Evolutionary conservation across 768 basidiomycete genomes (phyloP).

Genomic region (Leucosporidium yakuticum): DNA sequence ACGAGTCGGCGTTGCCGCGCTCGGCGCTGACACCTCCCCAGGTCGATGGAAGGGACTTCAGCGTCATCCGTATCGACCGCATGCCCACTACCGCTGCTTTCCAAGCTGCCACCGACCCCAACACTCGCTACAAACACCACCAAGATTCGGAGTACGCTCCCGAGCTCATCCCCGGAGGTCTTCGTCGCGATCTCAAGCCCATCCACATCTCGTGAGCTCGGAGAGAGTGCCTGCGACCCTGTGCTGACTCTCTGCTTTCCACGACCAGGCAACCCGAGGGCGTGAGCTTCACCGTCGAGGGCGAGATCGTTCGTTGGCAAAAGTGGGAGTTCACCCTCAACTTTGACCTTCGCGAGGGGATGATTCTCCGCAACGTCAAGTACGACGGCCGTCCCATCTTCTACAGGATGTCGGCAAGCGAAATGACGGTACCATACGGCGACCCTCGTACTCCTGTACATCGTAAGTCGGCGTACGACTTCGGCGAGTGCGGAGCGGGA

Average conservation of each 20-base stretch:
- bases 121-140: not conserved
- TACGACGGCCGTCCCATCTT: constrained; percentile 39
- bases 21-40: too few relatives aligned
- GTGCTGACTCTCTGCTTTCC: too few relatives aligned
- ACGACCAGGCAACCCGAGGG: constrained; percentile 16
- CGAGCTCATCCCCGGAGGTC: constrained; percentile 19
- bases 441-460: constrained; percentile 36
- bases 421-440: constrained; percentile 36
- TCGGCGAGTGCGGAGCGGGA: constrained; percentile 37
- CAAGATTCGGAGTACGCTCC: constrained; percentile 10
- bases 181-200: constrained; percentile 11
- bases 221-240: too few relatives aligned
- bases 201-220: not conserved
- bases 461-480: constrained; percentile 41
- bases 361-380: constrained; percentile 36
- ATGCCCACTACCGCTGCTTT: constrained; percentile 1
- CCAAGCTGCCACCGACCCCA: not conserved
- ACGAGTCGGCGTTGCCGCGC: too few relatives aligned
- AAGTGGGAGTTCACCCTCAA: constrained; percentile 30
- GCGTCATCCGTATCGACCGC: constrained; percentile 6
- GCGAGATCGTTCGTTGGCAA: constrained; percentile 25
- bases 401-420: constrained; percentile 35
- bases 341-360: constrained; percentile 36
- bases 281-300: constrained; percentile 17
- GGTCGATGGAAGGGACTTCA: not conserved